Evolutionary conservation across 1,284 basidiomycete species (phyloP).

Genomic region (Gymnopus androsaceus): DNA sequence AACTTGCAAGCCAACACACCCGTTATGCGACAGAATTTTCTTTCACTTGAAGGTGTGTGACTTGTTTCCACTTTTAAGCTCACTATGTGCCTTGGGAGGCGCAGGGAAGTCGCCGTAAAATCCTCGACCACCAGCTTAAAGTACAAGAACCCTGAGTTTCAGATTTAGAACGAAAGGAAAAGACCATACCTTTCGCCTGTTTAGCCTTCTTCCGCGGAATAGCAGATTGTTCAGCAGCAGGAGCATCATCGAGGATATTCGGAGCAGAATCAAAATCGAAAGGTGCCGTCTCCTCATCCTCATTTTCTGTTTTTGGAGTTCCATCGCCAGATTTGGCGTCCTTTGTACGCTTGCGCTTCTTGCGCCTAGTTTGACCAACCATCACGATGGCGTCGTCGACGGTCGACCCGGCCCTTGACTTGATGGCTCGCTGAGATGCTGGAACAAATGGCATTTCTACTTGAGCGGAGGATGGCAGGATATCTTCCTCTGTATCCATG

Average conservation of each 20-base stretch:
- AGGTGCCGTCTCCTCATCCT: conserved; percentile 35
- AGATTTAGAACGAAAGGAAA: neutral
- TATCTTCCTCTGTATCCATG: conserved; percentile 19
- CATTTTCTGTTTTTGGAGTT: conserved; percentile 18
- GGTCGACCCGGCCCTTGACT: conserved; percentile 32
- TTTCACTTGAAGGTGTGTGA: conserved; percentile 65
- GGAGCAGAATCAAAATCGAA: conserved; percentile 79
- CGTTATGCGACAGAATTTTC: too few species aligned
- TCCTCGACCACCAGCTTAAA: conserved; percentile 30
- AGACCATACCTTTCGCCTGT: conserved; percentile 48
- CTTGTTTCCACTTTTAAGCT: conserved; percentile 70
- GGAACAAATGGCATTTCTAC: conserved; percentile 76
- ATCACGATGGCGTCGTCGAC: conserved; percentile 69
- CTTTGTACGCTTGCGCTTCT: conserved; percentile 25
- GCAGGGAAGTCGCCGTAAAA: conserved; percentile 65
- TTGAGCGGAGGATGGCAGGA: conserved; percentile 37
- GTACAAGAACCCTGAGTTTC: conserved; percentile 8
- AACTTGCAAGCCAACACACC: too few species aligned
- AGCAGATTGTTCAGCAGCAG: conserved; percentile 38
- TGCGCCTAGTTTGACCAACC: conserved; percentile 62
- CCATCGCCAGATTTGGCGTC: conserved; percentile 7
- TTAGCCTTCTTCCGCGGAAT: conserved; percentile 48
- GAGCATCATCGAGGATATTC: conserved; percentile 76
- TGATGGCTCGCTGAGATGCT: conserved; percentile 39
- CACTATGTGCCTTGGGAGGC: conserved; percentile 66